Conservation (phyloP, 2,329 filamentous ascomycete genomes). For the Phoma sp. region DNA sequence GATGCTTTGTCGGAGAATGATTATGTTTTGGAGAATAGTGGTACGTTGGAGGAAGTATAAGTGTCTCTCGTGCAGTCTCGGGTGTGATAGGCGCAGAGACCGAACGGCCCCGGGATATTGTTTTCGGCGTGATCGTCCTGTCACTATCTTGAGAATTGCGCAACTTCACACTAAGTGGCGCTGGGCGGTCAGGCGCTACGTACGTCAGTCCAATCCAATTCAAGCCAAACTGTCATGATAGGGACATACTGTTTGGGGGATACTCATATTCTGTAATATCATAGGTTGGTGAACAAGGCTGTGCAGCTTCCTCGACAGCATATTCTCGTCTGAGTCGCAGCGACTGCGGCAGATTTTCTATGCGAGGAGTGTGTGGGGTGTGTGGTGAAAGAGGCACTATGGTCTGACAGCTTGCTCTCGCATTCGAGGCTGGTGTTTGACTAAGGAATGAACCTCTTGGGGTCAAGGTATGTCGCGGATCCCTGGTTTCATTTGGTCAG, state of each 20-base stretch:
- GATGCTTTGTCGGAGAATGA: neutral
- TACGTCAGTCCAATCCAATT: neutral
- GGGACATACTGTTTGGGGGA: conserved; percentile 10
- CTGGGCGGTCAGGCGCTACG: conserved; percentile 36
- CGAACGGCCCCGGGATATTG: conserved; percentile 7
- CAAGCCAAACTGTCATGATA: too few species aligned
- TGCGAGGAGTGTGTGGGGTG: conserved; percentile 1
- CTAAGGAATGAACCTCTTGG: neutral
- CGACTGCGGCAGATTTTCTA: conserved; percentile 8
- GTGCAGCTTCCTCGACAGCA: conserved; percentile 1
- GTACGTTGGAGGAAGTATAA: neutral
- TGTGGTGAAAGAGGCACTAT: neutral
- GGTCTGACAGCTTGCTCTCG: too few species aligned
- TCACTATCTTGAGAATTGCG: conserved; percentile 11
- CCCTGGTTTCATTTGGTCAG: conserved; percentile 4
- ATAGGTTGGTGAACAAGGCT: neutral
- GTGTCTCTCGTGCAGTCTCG: neutral
- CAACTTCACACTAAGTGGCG: conserved; percentile 28
- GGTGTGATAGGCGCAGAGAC: conserved; percentile 17
- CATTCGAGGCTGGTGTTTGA: neutral
- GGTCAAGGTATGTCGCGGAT: neutral
- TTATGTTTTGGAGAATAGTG: too few species aligned
- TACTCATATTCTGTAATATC: neutral
- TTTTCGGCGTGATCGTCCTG: neutral
- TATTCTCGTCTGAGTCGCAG: conserved; percentile 3